A percentile compares a stretch with the other conserved stretches of the same genome.
These are phyloP conservation scores for Melastoma candidum DNA, from an alignment of 441 rosid species.

Conservation along the genomic window DNA sequence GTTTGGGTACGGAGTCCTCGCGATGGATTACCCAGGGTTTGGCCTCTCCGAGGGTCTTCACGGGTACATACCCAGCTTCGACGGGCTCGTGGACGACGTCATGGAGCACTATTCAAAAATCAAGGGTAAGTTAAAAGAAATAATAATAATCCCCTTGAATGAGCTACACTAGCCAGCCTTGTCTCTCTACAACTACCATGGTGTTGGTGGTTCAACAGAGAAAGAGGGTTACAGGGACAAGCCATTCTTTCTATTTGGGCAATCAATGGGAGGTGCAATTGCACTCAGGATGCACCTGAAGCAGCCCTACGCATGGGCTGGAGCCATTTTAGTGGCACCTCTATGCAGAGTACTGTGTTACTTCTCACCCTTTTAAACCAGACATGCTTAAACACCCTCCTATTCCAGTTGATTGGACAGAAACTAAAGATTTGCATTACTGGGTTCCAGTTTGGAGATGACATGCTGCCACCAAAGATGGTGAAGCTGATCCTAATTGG, in stretches of 20 bases:
- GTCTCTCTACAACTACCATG: no score
- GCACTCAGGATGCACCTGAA: not conserved
- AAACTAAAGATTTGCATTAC: not conserved
- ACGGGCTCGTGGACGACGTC: constrained; percentile 46
- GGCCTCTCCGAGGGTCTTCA: constrained; percentile 55
- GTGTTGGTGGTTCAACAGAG: no score
- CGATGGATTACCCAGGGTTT: constrained; percentile 94
- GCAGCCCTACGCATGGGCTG: not conserved
- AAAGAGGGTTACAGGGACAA: no score
- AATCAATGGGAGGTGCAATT: constrained; percentile 3
- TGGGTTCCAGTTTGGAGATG: no score
- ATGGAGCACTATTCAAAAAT: no score
- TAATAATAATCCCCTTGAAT: no score
- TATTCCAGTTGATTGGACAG: not conserved
- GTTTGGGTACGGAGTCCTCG: constrained; percentile 75
- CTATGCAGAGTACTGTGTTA: not conserved
- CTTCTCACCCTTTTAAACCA: not conserved
- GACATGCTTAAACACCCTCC: not conserved
- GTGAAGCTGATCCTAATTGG: not conserved
- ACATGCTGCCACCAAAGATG: no score
- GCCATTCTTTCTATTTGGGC: not conserved
- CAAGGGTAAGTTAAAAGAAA: no score
- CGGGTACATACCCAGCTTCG: no score
- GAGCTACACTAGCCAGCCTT: no score
- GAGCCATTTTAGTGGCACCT: not conserved